phyloP scores from a whole-genome alignment of 2,329 filamentous ascomycete genomes.

The Fusarium chaquense region DNA sequence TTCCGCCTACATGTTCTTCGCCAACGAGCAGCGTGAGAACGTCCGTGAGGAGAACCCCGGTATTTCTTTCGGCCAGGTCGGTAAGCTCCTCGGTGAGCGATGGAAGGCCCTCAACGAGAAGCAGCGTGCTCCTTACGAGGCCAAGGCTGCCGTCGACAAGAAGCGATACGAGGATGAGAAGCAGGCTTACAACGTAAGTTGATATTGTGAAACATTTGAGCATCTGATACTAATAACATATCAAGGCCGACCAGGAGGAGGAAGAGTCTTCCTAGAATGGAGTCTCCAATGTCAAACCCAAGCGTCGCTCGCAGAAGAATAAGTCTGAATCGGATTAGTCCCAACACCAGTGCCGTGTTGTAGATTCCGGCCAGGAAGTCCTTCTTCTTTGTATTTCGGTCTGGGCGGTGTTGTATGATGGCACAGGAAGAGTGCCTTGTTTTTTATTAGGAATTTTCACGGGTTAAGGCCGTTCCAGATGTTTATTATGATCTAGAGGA shows the following conservation, averaged over 20 bases:
- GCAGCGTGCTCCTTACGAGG: slow-evolving; percentile 93
- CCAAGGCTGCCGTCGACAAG: slow-evolving; percentile 97
- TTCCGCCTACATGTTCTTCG: slow-evolving; percentile 99
- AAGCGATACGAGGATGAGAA: slow-evolving; percentile 99
- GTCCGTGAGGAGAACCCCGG: slow-evolving; percentile 98
- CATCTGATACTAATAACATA: slow-evolving; percentile 46
- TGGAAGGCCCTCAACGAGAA: slow-evolving; percentile 98
- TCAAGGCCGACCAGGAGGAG: slow-evolving; percentile 70
- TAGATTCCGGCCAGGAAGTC: slow-evolving; percentile 32
- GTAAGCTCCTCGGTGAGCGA: slow-evolving; percentile 97
- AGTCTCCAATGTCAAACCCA: slow-evolving; percentile 20
- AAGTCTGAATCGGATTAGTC: slow-evolving; percentile 25
- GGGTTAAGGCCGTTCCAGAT: slow-evolving; percentile 52
- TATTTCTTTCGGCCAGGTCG: slow-evolving; percentile 98
- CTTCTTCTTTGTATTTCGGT: slow-evolving; percentile 53
- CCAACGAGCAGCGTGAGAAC: slow-evolving; percentile 98
- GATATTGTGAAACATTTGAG: slow-evolving; percentile 12
- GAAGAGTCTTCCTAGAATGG: slow-evolving; percentile 62
- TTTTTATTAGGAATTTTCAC: slow-evolving; percentile 53
- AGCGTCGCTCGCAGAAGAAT: slow-evolving; percentile 23
- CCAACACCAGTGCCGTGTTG: slow-evolving; percentile 22
- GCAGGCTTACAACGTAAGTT: slow-evolving; percentile 86
- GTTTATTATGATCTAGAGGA: slow-evolving; percentile 52
- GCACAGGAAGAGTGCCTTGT: slow-evolving; percentile 55
- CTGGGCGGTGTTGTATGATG: slow-evolving; percentile 59